Evolutionary conservation across 2,329 filamentous ascomycete species (phyloP).

Genomic region (Trichophyton simii): DNA sequence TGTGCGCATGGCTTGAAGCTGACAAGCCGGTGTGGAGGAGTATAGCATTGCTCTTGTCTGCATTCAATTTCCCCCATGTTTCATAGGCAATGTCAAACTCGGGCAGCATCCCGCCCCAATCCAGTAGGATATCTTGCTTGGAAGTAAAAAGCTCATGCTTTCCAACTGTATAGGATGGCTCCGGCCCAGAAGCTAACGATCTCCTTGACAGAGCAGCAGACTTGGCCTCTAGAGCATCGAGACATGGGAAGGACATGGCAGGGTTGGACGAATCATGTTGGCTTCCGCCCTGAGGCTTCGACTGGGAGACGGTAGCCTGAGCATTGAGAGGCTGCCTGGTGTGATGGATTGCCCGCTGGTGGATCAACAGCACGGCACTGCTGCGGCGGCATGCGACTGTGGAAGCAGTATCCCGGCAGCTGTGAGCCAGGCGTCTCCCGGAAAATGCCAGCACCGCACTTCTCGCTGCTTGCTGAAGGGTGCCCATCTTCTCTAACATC

Average conservation of each 20-base stretch:
- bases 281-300: not conserved
- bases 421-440: not conserved
- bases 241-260: conserved; percentile 77
- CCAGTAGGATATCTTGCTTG: conserved; percentile 61
- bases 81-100: conserved; percentile 89
- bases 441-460: not conserved
- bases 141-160: conserved; percentile 69
- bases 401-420: not conserved
- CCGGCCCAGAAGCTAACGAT: conserved; percentile 64
- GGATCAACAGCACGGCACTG: not conserved
- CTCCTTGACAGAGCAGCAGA: conserved; percentile 59
- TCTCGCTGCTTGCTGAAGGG: not conserved
- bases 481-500: not conserved
- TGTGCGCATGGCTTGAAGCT: conserved; percentile 93
- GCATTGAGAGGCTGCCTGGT: not conserved
- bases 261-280: conserved; percentile 51
- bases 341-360: not conserved
- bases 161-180: conserved; percentile 87
- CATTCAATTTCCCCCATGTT: conserved; percentile 74
- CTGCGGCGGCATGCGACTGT: not conserved
- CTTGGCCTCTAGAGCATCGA: conserved; percentile 68
- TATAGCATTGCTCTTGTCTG: conserved; percentile 74
- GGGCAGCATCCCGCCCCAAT: conserved; percentile 88
- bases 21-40: conserved; percentile 87
- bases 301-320: not conserved